phyloP scores from a whole-genome alignment of 345 rosid genomes.

The Pelargonium nanum region DNA sequence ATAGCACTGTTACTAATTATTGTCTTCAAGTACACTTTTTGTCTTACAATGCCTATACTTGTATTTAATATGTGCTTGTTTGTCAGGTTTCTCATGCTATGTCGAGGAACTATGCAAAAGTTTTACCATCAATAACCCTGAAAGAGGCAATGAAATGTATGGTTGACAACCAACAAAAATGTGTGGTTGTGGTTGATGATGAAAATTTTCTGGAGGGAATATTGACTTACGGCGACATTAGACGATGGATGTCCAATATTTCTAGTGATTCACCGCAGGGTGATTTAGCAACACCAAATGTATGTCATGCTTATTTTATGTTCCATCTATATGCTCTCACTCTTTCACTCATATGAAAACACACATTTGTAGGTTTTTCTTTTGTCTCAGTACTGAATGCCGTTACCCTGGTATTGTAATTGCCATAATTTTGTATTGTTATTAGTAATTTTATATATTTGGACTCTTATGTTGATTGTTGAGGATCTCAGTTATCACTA shows the following conservation, averaged over 20 bases:
- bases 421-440: too few species aligned
- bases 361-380: too few species aligned
- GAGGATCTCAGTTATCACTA: too few species aligned
- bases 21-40: neutral
- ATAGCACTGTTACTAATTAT: neutral
- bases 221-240: slow-evolving; percentile 68
- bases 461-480: too few species aligned
- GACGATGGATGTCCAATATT: slow-evolving; percentile 40
- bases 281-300: slow-evolving; percentile 44
- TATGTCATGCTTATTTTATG: slow-evolving; percentile 20
- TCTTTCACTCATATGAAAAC: neutral
- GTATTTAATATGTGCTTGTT: neutral
- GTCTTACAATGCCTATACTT: neutral
- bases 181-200: slow-evolving; percentile 59
- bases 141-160: slow-evolving; percentile 70
- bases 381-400: too few species aligned
- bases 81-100: slow-evolving; percentile 62
- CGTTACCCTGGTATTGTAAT: too few species aligned
- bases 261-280: slow-evolving; percentile 24
- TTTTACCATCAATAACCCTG: slow-evolving; percentile 39
- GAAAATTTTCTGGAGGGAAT: slow-evolving; percentile 75
- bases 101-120: slow-evolving; percentile 68
- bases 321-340: neutral
- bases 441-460: too few species aligned
- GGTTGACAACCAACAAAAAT: slow-evolving; percentile 57